Evolutionary conservation across 108 stramenopile genomes (phyloP).

Genomic region (Parietichytrium sp.): DNA sequence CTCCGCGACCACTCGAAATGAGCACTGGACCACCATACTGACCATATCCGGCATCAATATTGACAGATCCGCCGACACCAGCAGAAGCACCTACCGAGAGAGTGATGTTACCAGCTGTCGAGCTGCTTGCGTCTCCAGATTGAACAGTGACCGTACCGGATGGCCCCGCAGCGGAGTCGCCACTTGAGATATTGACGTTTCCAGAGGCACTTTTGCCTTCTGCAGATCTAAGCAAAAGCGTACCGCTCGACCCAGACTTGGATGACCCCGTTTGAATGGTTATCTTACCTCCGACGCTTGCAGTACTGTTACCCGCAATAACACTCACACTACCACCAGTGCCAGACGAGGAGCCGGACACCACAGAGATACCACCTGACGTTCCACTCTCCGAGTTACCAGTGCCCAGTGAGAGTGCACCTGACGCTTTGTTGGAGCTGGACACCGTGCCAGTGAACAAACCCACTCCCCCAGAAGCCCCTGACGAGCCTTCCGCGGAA

Average conservation of each 20-base stretch:
- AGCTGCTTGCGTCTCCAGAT: neutral
- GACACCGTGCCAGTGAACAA: constrained; percentile 52
- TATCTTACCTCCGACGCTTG: no score
- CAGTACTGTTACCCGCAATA: constrained; percentile 46
- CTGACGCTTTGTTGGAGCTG: constrained; percentile 44
- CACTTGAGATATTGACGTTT: neutral
- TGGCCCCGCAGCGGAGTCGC: no score
- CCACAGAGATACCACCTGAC: neutral
- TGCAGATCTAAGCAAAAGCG: no score
- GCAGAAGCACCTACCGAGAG: no score
- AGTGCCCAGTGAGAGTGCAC: neutral
- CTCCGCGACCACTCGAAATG: no score
- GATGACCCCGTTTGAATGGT: no score
- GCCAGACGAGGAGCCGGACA: neutral
- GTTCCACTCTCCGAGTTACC: neutral
- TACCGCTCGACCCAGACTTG: no score
- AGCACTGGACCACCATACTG: no score
- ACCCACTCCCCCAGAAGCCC: constrained; percentile 30
- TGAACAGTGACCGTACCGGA: neutral
- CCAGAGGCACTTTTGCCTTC: no score
- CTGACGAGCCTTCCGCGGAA: neutral
- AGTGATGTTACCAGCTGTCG: no score
- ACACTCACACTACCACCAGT: constrained; percentile 43
- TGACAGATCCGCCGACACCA: no score
- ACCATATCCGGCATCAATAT: no score